Conservation (phyloP, 2,329 filamentous ascomycete species). For the Nigrograna mackinnonii region DNA sequence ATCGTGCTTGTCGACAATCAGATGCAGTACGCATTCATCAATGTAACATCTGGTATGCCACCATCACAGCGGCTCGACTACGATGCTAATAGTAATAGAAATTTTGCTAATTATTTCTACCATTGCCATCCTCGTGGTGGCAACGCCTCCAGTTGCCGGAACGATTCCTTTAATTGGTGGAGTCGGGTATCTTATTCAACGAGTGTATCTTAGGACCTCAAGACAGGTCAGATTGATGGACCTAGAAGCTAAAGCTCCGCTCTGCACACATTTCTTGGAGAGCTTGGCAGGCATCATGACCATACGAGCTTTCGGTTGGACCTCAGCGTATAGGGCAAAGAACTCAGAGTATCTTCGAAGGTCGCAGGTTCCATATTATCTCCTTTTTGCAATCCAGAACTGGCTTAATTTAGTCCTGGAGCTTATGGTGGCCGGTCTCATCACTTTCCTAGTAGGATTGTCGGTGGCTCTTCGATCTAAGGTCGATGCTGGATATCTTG, state of each 20-base stretch:
- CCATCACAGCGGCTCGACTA: not conserved
- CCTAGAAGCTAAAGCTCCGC: slow-evolving; percentile 51
- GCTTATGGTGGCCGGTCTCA: slow-evolving; percentile 33
- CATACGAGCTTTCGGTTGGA: slow-evolving; percentile 53
- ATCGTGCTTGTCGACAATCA: slow-evolving; percentile 35
- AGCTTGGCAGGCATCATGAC: slow-evolving; percentile 49
- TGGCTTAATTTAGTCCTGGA: slow-evolving; percentile 41
- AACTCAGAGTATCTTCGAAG: slow-evolving; percentile 25
- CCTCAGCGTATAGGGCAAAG: not conserved
- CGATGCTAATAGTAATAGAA: not conserved
- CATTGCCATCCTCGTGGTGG: slow-evolving; percentile 9
- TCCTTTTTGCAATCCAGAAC: slow-evolving; percentile 41
- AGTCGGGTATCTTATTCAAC: slow-evolving; percentile 52
- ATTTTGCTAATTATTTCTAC: not conserved
- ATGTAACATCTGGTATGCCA: not conserved
- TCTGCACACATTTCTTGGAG: slow-evolving; percentile 55
- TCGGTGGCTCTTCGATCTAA: slow-evolving; percentile 22
- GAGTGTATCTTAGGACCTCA: slow-evolving; percentile 48
- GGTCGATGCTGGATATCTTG: slow-evolving; percentile 43
- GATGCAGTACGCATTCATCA: not conserved
- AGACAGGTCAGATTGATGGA: slow-evolving; percentile 54
- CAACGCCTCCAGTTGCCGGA: slow-evolving; percentile 14
- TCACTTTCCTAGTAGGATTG: slow-evolving; percentile 32
- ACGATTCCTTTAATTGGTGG: slow-evolving; percentile 39
- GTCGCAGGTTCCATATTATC: slow-evolving; percentile 43